Evolutionary conservation across 495 filamentous ascomycete genomes (phyloP).

Genomic region (Tetracladium setigerum): DNA sequence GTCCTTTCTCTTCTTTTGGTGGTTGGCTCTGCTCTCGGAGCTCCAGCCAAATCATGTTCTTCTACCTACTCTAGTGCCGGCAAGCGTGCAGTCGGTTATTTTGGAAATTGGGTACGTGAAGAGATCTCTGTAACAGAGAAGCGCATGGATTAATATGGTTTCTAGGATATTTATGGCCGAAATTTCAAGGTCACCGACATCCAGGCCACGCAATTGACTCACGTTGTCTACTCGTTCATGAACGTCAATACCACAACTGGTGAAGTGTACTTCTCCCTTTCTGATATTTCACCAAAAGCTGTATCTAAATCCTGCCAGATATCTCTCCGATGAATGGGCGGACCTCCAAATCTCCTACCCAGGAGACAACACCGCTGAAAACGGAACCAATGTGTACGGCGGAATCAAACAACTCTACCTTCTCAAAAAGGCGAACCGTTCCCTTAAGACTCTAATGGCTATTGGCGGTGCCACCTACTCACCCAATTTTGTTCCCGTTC

Average conservation of each 20-base stretch:
- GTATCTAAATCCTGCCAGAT: constrained; percentile 26
- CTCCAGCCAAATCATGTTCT: not conserved
- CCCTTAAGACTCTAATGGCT: constrained; percentile 81
- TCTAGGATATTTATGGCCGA: constrained; percentile 75
- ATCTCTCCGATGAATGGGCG: constrained; percentile 73
- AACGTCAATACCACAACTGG: constrained; percentile 55
- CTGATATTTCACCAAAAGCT: not conserved
- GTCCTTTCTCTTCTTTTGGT: not conserved
- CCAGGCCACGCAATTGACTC: constrained; percentile 79
- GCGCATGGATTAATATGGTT: not conserved
- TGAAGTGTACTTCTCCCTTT: constrained; percentile 38
- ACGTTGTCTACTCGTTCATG: constrained; percentile 70
- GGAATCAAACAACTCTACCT: constrained; percentile 89
- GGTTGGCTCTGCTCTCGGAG: not conserved
- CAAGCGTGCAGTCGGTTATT: constrained; percentile 2
- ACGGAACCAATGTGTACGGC: constrained; percentile 71
- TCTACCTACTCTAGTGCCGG: not conserved
- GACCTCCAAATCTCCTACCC: constrained; percentile 83
- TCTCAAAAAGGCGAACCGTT: constrained; percentile 77
- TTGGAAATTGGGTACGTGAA: constrained; percentile 7
- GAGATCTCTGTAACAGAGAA: no score
- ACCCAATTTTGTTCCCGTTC: constrained; percentile 67
- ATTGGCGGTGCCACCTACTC: constrained; percentile 96
- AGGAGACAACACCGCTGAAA: constrained; percentile 59
- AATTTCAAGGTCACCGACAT: constrained; percentile 80